Conservation (phyloP, 345 rosid genomes). For the Eucalyptus decipiens region DNA sequence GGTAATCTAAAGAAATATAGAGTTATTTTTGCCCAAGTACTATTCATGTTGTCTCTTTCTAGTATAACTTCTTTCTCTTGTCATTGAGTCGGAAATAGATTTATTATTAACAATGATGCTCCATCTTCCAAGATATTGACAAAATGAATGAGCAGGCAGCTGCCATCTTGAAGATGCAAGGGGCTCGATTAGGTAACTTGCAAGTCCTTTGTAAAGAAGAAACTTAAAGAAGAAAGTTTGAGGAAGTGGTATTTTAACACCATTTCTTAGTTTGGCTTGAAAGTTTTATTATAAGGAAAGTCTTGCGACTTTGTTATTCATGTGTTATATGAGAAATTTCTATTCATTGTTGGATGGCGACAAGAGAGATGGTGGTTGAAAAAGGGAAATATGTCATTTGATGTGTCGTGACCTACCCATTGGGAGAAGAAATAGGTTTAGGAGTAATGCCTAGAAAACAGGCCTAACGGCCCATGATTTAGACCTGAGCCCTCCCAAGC, state of each 20-base stretch:
- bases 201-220: slow-evolving; percentile 74
- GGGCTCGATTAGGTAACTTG: slow-evolving; percentile 68
- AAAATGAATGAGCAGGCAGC: slow-evolving; percentile 93
- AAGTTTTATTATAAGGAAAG: not conserved
- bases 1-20: too few species aligned
- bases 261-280: not conserved
- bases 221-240: slow-evolving; percentile 31
- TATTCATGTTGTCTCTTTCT: too few species aligned
- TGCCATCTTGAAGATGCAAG: slow-evolving; percentile 85
- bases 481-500: too few species aligned
- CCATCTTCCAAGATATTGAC: slow-evolving; percentile 65
- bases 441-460: too few species aligned
- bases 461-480: too few species aligned
- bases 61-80: not conserved
- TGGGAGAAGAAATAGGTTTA: too few species aligned
- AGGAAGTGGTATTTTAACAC: slow-evolving; percentile 79
- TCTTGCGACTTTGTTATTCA: not conserved
- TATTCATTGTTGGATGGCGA: too few species aligned
- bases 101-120: not conserved
- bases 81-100: not conserved
- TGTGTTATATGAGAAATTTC: too few species aligned
- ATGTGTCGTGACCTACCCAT: not conserved
- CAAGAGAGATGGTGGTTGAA: too few species aligned
- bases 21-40: too few species aligned
- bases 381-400: not conserved